Percentiles rank a stretch among this genome's conserved stretches.
phyloP scores from a whole-genome alignment of 2,329 filamentous ascomycete species.

The Calonectria hongkongensis region DNA sequence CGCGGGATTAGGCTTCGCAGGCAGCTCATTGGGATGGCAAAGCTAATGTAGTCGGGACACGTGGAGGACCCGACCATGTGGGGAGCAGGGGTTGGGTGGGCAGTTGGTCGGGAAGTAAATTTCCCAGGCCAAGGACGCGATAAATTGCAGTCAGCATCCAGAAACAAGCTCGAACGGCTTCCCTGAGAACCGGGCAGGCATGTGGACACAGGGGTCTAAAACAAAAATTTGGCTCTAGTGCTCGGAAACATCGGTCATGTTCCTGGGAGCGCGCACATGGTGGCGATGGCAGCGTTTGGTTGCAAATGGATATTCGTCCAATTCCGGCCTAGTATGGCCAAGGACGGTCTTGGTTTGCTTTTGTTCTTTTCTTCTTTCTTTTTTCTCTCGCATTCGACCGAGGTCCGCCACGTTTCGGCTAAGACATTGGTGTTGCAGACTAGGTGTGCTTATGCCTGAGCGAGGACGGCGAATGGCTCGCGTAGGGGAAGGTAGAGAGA shows the following conservation, averaged over 20 bases:
- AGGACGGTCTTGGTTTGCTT: background rate
- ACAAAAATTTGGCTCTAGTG: background rate
- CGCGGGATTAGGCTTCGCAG: constrained; percentile 9
- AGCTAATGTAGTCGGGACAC: constrained; percentile 25
- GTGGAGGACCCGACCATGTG: constrained; percentile 23
- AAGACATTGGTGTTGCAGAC: constrained; percentile 20
- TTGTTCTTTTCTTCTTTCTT: constrained; percentile 17
- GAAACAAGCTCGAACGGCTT: constrained; percentile 4
- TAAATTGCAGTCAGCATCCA: background rate
- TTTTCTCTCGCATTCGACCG: constrained; percentile 8
- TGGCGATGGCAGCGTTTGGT: background rate
- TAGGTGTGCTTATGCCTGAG: background rate
- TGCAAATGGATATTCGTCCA: constrained; percentile 7
- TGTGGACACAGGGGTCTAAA: constrained; percentile 8
- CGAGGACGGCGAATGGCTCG: constrained; percentile 5
- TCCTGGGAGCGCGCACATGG: constrained; percentile 18
- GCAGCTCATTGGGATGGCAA: background rate
- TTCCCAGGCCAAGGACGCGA: background rate
- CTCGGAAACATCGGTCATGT: constrained; percentile 24
- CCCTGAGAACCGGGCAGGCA: background rate
- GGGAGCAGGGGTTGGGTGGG: constrained; percentile 2
- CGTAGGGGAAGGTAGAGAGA: background rate
- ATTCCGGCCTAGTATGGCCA: background rate
- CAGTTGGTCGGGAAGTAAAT: background rate
- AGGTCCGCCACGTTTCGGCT: constrained; percentile 21